phyloP scores from a whole-genome alignment of 257 asterid species.

The Eucommia ulmoides region DNA sequence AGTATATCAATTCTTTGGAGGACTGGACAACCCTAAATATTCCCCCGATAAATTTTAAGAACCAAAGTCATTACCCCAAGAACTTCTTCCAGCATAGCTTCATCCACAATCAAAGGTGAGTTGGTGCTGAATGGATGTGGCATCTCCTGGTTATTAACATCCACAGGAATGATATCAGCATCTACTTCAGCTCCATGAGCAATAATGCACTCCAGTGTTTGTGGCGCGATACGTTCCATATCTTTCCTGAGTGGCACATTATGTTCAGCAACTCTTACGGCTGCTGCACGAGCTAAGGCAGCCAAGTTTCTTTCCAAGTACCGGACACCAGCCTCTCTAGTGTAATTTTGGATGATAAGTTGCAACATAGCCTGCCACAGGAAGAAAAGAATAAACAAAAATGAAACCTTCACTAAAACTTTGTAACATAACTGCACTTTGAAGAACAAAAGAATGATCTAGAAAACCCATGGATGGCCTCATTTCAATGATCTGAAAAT shows the following conservation, averaged over 20 bases:
- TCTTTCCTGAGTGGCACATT: slow-evolving; percentile 72
- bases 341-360: slow-evolving; percentile 83
- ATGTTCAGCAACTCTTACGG: slow-evolving; percentile 85
- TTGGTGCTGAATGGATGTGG: slow-evolving; percentile 53
- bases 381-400: slow-evolving; percentile 12
- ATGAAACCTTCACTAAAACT: slow-evolving; percentile 5
- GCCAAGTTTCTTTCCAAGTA: slow-evolving; percentile 89
- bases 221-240: slow-evolving; percentile 77
- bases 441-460: too few relatives aligned
- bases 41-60: slow-evolving; percentile 1
- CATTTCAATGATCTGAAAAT: too few relatives aligned
- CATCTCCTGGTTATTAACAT: slow-evolving; percentile 67
- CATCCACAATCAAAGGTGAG: slow-evolving; percentile 74
- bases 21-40: too few relatives aligned
- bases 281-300: slow-evolving; percentile 98
- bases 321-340: slow-evolving; percentile 99
- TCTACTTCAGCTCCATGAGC: slow-evolving; percentile 94
- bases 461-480: too few relatives aligned
- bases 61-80: slow-evolving; percentile 70
- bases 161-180: slow-evolving; percentile 94
- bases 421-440: background rate
- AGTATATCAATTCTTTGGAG: too few relatives aligned
- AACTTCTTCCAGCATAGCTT: slow-evolving; percentile 89
- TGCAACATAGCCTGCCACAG: slow-evolving; percentile 63
- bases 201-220: slow-evolving; percentile 65